These are phyloP conservation scores for Epithele typhae DNA, from an alignment of 768 basidiomycete species.

Conservation along the genomic window DNA sequence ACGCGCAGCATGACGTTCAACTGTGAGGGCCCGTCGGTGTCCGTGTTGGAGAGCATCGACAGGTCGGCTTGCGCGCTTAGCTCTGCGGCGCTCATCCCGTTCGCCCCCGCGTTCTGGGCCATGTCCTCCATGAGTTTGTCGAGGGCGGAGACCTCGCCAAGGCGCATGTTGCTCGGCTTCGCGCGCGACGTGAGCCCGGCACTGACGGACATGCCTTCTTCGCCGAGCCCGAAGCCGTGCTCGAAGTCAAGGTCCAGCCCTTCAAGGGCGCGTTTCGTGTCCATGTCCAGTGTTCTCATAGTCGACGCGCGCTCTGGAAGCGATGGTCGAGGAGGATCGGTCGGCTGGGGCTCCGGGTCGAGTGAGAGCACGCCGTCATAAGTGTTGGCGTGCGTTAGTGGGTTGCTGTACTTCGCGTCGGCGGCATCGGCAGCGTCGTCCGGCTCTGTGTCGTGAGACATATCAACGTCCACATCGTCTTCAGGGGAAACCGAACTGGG, in stretches of 20 bases:
- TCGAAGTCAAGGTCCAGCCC: conserved; percentile 23
- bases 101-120: conserved; percentile 19
- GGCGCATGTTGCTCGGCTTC: conserved; percentile 11
- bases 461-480: background rate
- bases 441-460: conserved; percentile 2
- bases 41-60: conserved; percentile 6
- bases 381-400: conserved; percentile 21
- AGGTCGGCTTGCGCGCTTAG: background rate
- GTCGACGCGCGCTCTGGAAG: conserved; percentile 22
- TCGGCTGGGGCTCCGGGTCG: conserved; percentile 29
- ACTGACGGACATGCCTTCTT: conserved; percentile 11
- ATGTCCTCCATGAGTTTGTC: conserved; percentile 37
- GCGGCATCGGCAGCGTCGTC: background rate
- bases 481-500: background rate
- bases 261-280: conserved; percentile 14
- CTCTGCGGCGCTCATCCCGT: background rate
- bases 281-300: conserved; percentile 1
- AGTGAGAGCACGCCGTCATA: conserved; percentile 31
- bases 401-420: background rate
- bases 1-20: conserved; percentile 17
- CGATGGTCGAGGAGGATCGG: conserved; percentile 29
- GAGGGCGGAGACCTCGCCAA: conserved; percentile 37
- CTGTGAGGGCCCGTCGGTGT: conserved; percentile 1
- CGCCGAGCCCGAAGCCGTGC: conserved; percentile 13
- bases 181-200: conserved; percentile 5